Percentiles rank a stretch among this genome's conserved stretches.
Evolutionary conservation across 2,329 filamentous ascomycete species (phyloP).

Genomic region (Aspergillus amoenus): DNA sequence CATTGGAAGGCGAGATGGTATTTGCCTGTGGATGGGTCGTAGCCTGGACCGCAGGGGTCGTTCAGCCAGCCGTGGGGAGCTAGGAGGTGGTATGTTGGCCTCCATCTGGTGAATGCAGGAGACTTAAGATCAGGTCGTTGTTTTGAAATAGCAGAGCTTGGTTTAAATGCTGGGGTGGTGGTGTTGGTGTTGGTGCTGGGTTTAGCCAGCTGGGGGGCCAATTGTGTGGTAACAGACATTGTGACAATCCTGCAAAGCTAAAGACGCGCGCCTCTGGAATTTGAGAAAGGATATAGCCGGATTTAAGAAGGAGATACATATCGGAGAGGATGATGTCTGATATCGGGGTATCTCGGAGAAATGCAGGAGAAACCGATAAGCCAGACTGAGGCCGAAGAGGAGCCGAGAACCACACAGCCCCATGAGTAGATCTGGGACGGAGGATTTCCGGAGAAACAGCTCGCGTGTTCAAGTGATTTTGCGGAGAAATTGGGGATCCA

Average conservation of each 20-base stretch:
- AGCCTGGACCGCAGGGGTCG: slow-evolving; percentile 45
- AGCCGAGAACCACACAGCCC: neutral
- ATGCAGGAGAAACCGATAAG: neutral
- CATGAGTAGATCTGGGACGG: neutral
- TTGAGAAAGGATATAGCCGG: neutral
- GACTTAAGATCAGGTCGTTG: neutral
- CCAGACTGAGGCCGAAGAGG: too few relatives aligned
- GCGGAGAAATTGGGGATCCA: neutral
- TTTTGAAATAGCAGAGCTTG: too few relatives aligned
- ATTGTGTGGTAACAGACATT: too few relatives aligned
- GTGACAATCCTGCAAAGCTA: neutral
- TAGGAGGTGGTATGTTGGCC: slow-evolving; percentile 38
- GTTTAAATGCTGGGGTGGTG: too few relatives aligned
- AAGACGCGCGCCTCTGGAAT: too few relatives aligned
- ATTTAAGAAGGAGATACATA: neutral
- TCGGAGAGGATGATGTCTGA: neutral
- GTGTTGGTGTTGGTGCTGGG: too few relatives aligned
- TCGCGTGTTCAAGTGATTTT: neutral
- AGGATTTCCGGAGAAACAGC: neutral
- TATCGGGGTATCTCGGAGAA: neutral
- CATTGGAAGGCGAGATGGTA: slow-evolving; percentile 48
- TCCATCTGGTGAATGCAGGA: slow-evolving; percentile 15
- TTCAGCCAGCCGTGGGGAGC: slow-evolving; percentile 45
- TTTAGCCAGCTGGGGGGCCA: too few relatives aligned
- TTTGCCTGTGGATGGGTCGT: slow-evolving; percentile 37